Evolutionary conservation across 805 yeast genomes (phyloP), one percentile per base, ranked within the genome.

Genomic region (Spathaspora sp.): DNA sequence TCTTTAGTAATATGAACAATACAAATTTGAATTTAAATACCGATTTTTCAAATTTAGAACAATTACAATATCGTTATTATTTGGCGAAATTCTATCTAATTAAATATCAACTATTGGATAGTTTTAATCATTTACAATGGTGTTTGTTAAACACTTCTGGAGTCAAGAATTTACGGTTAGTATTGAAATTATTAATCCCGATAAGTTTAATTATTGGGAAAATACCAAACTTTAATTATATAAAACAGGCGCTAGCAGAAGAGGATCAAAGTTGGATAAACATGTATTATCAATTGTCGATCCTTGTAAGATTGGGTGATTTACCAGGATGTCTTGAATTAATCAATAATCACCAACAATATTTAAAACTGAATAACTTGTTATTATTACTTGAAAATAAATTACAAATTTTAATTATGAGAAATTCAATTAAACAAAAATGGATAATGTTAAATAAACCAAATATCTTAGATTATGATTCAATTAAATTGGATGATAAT

Each of bases 1-100:
- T 83, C 40, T 82, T 82, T 59, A 76, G 85, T 32, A 83, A 83
- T 61, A 77, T 83, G 70, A 80, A 78, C 57, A 79, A 80, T 46
- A 72, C 83, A 17, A 67, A 70, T 20, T 65, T 83, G 40, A 72
- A 69, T 40, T 73, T 75, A 49, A 56, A 23, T 23, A 23, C 55
- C 2, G 63, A 68, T n/a, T 81, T 75, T 42, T 61, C 73, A 3
- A 69, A 59, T 42, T 63, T 73, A 16, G 81, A 80, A 55, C 75
- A 79, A 44, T 60, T 82, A 6, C 78, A 76, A 48, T 83, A 81
- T 61, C 63, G 87, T 46, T 82, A 72, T 59, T 73, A 79, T 46
- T 64, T 82, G 44, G 83, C 83, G 2, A 72, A 81, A 44, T 86
- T 75, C 54, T 78, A 81, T 58, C 58, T 83, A 51, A 72, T 79